Evolutionary conservation across 805 yeast species (phyloP).

Genomic region (Pichia membranifaciens): DNA sequence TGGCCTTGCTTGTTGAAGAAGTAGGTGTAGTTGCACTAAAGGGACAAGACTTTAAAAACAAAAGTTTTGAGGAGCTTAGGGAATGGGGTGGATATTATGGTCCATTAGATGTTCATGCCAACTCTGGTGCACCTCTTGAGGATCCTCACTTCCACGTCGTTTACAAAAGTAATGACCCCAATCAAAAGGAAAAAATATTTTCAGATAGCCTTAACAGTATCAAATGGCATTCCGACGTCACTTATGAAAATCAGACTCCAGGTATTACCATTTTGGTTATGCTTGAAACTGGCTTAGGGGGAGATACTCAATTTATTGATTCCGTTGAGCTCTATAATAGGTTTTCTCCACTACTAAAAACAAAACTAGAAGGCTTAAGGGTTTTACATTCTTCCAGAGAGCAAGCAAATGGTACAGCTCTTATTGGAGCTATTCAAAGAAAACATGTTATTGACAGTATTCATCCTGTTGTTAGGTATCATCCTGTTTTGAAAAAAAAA

Average conservation of each 20-base stretch:
- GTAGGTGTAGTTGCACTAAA: conserved; percentile 65
- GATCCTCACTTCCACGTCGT: conserved; percentile 59
- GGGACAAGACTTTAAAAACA: conserved; percentile 57
- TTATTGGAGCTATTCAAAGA: conserved; percentile 56
- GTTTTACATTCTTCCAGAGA: conserved; percentile 67
- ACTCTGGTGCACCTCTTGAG: conserved; percentile 61
- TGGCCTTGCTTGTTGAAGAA: conserved; percentile 63
- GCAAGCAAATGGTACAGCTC: conserved; percentile 54
- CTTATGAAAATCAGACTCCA: conserved; percentile 70
- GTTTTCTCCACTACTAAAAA: conserved; percentile 58
- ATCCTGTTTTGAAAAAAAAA: conserved; percentile 66
- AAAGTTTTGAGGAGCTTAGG: conserved; percentile 42
- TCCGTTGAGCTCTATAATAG: conserved; percentile 65
- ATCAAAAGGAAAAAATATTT: conserved; percentile 34
- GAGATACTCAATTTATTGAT: conserved; percentile 78
- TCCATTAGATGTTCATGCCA: conserved; percentile 66
- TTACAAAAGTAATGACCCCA: conserved; percentile 42
- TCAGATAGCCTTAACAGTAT: conserved; percentile 34
- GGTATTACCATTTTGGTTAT: conserved; percentile 63
- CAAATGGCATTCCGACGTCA: conserved; percentile 68
- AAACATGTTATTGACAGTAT: conserved; percentile 55
- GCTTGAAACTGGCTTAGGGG: conserved; percentile 55
- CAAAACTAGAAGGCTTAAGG: conserved; percentile 53
- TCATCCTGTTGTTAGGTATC: conserved; percentile 67
- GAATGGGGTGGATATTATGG: conserved; percentile 64